phyloP scores from a whole-genome alignment of 768 basidiomycete genomes.

The Rhizopogon vesiculosus region DNA sequence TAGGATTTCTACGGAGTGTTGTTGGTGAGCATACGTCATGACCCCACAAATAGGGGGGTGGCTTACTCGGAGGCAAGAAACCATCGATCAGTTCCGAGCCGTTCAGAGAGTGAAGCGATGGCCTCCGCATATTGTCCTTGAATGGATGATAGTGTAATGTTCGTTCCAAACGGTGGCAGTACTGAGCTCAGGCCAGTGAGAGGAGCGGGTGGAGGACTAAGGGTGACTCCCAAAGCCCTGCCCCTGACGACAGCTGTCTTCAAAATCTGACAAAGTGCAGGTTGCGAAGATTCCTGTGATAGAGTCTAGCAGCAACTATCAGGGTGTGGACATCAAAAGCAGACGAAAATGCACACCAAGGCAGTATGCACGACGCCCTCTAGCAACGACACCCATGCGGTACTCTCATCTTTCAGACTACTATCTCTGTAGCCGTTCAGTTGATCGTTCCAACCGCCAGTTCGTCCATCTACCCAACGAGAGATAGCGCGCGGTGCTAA shows the following conservation, averaged over 20 bases:
- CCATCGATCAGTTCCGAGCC: conserved; percentile 76
- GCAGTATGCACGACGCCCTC: conserved; percentile 77
- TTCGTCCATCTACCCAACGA: conserved; percentile 61
- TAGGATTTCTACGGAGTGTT: conserved; percentile 52
- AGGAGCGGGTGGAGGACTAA: conserved; percentile 66
- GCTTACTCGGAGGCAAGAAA: conserved; percentile 71
- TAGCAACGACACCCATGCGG: conserved; percentile 78
- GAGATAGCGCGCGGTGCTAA: conserved; percentile 67
- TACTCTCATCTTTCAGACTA: conserved; percentile 62
- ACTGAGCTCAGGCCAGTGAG: conserved; percentile 63
- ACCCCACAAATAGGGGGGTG: background rate
- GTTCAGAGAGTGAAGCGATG: conserved; percentile 65
- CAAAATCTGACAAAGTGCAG: conserved; percentile 38
- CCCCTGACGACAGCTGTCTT: conserved; percentile 27
- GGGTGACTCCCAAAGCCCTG: conserved; percentile 40
- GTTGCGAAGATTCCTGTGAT: conserved; percentile 29
- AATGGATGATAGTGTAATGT: conserved; percentile 46
- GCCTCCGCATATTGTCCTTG: conserved; percentile 65
- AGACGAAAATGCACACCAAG: conserved; percentile 40
- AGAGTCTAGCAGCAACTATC: conserved; percentile 35
- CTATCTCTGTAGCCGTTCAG: conserved; percentile 68
- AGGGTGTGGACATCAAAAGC: background rate
- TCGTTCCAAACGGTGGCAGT: conserved; percentile 56
- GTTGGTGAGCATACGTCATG: background rate
- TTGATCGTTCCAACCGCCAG: conserved; percentile 34